Evolutionary conservation across 768 basidiomycete genomes (phyloP).

Genomic region (Tricholoma furcatifolium): DNA sequence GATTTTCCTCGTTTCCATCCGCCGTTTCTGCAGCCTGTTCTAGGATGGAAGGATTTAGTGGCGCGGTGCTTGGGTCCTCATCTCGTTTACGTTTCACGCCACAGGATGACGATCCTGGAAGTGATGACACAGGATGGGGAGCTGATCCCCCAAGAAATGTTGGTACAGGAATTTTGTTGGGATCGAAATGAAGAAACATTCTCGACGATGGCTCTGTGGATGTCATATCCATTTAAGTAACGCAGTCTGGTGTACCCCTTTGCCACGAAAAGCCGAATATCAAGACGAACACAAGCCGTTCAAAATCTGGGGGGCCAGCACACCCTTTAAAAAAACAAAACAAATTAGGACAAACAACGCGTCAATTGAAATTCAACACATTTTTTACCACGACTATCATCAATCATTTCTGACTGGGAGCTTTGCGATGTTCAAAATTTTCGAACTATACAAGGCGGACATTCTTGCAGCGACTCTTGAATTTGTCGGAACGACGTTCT

Average conservation of each 20-base stretch:
- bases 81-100: conserved; percentile 12
- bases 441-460: conserved; percentile 35
- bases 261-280: too few species aligned
- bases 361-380: too few species aligned
- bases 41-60: conserved; percentile 14
- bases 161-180: conserved; percentile 16
- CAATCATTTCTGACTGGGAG: too few species aligned
- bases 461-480: conserved; percentile 52
- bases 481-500: conserved; percentile 58
- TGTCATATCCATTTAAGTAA: too few species aligned
- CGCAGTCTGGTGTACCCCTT: too few species aligned
- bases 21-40: conserved; percentile 22
- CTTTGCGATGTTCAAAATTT: conserved; percentile 7
- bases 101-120: not conserved
- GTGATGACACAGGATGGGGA: conserved; percentile 11
- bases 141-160: conserved; percentile 18
- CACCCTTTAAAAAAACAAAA: too few species aligned
- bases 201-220: not conserved
- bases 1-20: conserved; percentile 1
- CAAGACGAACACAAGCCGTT: too few species aligned
- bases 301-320: too few species aligned
- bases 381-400: too few species aligned
- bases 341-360: too few species aligned
- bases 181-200: conserved; percentile 19
- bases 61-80: not conserved